phyloP scores from a whole-genome alignment of 192 early-diverging fungal species.

The Linnemannia hyalina region DNA sequence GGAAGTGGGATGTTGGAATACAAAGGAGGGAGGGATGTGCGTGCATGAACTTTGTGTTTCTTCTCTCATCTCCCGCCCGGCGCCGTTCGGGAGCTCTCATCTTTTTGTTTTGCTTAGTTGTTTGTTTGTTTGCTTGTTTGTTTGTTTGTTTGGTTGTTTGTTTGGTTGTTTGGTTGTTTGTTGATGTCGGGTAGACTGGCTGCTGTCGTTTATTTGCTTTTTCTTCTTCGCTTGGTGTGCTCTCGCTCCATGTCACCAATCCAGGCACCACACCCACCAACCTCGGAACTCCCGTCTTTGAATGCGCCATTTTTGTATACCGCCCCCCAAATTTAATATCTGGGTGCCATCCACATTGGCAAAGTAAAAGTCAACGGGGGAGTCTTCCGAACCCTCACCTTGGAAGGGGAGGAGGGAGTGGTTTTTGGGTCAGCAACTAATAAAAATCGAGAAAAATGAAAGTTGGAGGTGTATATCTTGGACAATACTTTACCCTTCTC shows the following conservation, averaged over 20 bases:
- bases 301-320: no score
- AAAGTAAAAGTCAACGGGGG: no score
- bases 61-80: neutral
- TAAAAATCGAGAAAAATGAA: no score
- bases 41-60: constrained; percentile 3
- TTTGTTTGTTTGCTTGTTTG: neutral
- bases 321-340: neutral
- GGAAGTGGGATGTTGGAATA: neutral
- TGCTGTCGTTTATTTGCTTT: neutral
- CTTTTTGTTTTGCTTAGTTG: neutral
- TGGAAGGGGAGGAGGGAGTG: no score
- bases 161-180: neutral
- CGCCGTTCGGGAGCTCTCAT: constrained; percentile 1
- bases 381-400: no score
- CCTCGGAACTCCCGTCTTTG: neutral
- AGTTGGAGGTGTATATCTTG: no score
- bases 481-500: no score
- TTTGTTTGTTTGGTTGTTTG: neutral
- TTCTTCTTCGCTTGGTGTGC: neutral
- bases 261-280: no score
- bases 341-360: neutral
- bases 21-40: neutral
- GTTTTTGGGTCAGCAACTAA: no score
- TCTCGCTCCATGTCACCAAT: neutral
- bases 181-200: neutral